These are phyloP conservation scores for Tirmania nivea DNA, from an alignment of 495 filamentous ascomycete species.

Conservation along the genomic window DNA sequence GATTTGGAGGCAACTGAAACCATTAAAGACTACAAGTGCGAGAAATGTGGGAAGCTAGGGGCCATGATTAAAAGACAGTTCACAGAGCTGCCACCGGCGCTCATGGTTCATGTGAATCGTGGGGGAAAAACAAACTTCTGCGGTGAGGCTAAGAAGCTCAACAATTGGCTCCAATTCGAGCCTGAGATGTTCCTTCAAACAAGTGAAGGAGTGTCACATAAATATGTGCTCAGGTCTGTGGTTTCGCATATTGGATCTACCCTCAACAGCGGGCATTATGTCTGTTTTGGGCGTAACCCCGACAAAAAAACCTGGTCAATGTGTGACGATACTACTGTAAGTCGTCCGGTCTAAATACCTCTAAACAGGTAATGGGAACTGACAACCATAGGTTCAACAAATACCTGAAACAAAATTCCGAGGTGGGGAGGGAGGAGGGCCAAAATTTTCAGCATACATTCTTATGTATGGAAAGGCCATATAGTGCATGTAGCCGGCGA, in stretches of 20 bases:
- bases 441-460: background rate
- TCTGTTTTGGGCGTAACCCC: background rate
- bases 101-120: background rate
- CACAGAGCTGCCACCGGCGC: background rate
- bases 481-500: background rate
- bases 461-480: background rate
- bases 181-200: background rate
- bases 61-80: background rate
- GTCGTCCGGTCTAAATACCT: background rate
- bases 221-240: background rate
- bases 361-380: background rate
- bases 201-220: background rate
- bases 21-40: background rate
- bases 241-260: background rate
- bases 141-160: background rate
- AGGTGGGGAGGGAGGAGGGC: background rate
- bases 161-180: background rate
- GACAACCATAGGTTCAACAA: background rate
- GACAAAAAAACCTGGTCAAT: background rate
- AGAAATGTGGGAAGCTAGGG: background rate
- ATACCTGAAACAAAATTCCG: background rate
- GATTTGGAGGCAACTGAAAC: background rate
- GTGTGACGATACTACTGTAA: background rate
- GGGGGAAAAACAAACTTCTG: background rate
- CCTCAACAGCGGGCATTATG: background rate